These are phyloP conservation scores for Exidia glandulosa DNA, from an alignment of 768 basidiomycete genomes.

Conservation along the genomic window DNA sequence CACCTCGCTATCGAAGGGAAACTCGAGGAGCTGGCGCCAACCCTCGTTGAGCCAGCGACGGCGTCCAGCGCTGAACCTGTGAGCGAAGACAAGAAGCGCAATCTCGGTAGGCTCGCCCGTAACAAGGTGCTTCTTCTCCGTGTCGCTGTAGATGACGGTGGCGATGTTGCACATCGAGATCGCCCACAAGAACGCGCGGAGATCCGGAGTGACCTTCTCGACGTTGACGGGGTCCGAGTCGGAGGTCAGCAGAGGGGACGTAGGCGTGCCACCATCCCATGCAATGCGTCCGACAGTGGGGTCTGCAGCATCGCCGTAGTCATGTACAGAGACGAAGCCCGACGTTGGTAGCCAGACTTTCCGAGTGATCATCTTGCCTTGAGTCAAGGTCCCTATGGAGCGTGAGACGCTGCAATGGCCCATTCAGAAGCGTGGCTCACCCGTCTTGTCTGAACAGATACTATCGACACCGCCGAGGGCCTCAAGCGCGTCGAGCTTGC, in stretches of 20 bases:
- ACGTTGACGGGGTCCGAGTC: too few relatives aligned
- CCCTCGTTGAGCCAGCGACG: slow-evolving; percentile 4
- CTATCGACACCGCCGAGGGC: slow-evolving; percentile 40
- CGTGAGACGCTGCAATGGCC: slow-evolving; percentile 8
- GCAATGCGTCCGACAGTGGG: slow-evolving; percentile 7
- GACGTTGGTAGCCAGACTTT: slow-evolving; percentile 16
- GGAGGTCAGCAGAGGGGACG: too few relatives aligned
- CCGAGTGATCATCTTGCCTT: slow-evolving; percentile 26
- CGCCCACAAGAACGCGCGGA: background rate
- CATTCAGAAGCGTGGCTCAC: slow-evolving; percentile 19
- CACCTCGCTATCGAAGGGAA: slow-evolving; percentile 38
- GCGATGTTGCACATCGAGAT: slow-evolving; percentile 1
- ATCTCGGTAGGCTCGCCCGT: slow-evolving; percentile 47
- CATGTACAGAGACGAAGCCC: slow-evolving; percentile 15
- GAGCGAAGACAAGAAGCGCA: slow-evolving; percentile 43
- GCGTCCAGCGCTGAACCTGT: slow-evolving; percentile 34
- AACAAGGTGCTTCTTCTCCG: slow-evolving; percentile 23
- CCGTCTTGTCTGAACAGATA: slow-evolving; percentile 56
- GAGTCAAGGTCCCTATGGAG: slow-evolving; percentile 12
- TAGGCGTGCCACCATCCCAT: background rate
- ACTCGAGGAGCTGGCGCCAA: slow-evolving; percentile 25
- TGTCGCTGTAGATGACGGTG: slow-evolving; percentile 15
- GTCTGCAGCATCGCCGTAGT: slow-evolving; percentile 12
- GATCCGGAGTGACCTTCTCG: background rate
- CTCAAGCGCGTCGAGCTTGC: slow-evolving; percentile 53